phyloP scores from a whole-genome alignment of 2,329 filamentous ascomycete genomes.

The Dactylellina sp. region DNA sequence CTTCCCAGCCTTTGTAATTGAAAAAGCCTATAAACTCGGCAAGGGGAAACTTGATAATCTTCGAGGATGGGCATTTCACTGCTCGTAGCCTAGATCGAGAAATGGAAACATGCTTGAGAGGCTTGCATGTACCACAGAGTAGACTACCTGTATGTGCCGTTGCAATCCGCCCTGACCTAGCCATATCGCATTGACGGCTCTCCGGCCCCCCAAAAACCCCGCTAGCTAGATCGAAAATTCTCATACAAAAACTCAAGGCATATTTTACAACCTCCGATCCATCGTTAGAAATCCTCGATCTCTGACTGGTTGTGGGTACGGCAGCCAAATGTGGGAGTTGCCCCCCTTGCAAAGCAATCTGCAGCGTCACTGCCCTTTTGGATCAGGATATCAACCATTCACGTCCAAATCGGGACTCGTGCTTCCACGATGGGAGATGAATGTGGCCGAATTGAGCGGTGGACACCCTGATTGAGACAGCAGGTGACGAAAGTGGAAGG shows the following conservation, averaged over 20 bases:
- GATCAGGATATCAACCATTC: not conserved
- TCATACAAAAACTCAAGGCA: not conserved
- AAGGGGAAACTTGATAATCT: too few relatives aligned
- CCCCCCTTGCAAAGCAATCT: not conserved
- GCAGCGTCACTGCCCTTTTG: not conserved
- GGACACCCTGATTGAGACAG: not conserved
- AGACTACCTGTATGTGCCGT: too few relatives aligned
- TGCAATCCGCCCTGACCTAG: not conserved
- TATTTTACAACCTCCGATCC: too few relatives aligned
- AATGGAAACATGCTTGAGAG: not conserved
- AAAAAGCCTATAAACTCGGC: too few relatives aligned
- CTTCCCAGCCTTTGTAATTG: too few relatives aligned
- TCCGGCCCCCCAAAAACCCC: not conserved
- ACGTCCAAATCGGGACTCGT: not conserved
- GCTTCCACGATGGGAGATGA: not conserved
- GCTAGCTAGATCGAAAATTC: not conserved
- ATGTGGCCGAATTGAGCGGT: not conserved
- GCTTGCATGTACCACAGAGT: not conserved
- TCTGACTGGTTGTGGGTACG: too few relatives aligned
- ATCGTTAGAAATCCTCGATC: too few relatives aligned
- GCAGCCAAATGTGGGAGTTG: too few relatives aligned
- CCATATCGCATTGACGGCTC: not conserved
- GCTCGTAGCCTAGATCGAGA: too few relatives aligned
- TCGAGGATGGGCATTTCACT: too few relatives aligned
- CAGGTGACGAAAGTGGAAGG: constrained; percentile 1